Conservation (phyloP, 1,139 yeast species). For the Cylindricascospora bacillispora region DNA sequence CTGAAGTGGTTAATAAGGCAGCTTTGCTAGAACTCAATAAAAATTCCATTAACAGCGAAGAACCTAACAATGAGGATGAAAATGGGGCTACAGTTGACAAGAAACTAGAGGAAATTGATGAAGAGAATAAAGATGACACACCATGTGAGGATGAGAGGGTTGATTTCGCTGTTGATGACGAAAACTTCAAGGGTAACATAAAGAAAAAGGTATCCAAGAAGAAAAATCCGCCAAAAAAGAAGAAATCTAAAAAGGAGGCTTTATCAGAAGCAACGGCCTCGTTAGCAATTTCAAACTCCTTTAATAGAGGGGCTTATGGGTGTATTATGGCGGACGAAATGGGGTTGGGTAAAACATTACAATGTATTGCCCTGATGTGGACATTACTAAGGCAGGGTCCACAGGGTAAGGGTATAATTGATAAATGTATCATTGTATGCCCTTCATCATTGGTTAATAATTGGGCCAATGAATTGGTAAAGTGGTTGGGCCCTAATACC, state of each 20-base stretch:
- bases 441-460: constrained; percentile 90
- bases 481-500: constrained; percentile 92
- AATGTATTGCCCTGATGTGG: constrained; percentile 90
- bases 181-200: constrained; percentile 1
- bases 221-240: neutral
- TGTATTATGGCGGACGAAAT: constrained; percentile 99
- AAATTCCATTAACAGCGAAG: constrained; percentile 1
- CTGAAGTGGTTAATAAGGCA: constrained; percentile 11
- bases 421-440: constrained; percentile 86
- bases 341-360: constrained; percentile 95
- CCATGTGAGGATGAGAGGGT: constrained; percentile 1
- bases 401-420: constrained; percentile 71
- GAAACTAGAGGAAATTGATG: constrained; percentile 2
- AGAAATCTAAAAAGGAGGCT: constrained; percentile 1
- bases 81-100: neutral
- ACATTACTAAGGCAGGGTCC: constrained; percentile 85
- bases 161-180: no score
- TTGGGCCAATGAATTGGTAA: constrained; percentile 94
- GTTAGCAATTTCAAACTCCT: constrained; percentile 2
- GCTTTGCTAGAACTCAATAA: constrained; percentile 1
- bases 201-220: constrained; percentile 1
- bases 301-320: constrained; percentile 76
- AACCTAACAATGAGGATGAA: constrained; percentile 1
- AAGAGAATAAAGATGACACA: constrained; percentile 1
- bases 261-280: constrained; percentile 5